Evolutionary conservation across 2,329 filamentous ascomycete species (phyloP).

Genomic region (Coniochaeta pulveracea): DNA sequence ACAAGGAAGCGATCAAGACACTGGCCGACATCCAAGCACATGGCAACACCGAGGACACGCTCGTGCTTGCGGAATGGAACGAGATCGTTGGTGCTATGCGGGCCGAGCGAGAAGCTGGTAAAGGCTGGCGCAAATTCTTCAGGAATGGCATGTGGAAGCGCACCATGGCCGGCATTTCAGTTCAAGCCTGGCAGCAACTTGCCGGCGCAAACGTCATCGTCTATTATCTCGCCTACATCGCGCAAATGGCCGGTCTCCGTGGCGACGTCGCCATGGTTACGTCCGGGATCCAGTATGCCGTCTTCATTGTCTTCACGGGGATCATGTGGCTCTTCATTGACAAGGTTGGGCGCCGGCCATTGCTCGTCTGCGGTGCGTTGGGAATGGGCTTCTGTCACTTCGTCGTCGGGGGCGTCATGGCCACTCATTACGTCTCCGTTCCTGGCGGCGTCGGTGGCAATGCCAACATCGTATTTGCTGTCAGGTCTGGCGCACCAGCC

Average conservation of each 20-base stretch:
- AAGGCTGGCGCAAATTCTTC: constrained; percentile 25
- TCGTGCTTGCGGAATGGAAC: constrained; percentile 46
- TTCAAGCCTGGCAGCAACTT: constrained; percentile 46
- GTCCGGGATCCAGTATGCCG: constrained; percentile 32
- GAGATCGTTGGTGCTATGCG: constrained; percentile 32
- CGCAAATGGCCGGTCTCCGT: constrained; percentile 43
- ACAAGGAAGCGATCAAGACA: constrained; percentile 39
- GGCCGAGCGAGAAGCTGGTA: constrained; percentile 22
- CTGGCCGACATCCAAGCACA: constrained; percentile 46
- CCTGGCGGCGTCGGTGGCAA: constrained; percentile 21
- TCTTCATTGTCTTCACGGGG: constrained; percentile 32
- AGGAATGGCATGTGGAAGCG: constrained; percentile 45
- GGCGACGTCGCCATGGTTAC: constrained; percentile 32
- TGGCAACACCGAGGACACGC: constrained; percentile 39
- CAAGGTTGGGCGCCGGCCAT: constrained; percentile 17
- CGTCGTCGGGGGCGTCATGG: constrained; percentile 30
- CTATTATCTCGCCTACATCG: constrained; percentile 51
- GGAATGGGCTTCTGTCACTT: constrained; percentile 23
- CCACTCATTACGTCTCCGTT: constrained; percentile 19
- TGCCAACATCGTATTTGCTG: constrained; percentile 39
- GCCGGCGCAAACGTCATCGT: constrained; percentile 41
- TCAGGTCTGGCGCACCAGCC: constrained; percentile 35
- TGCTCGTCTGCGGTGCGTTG: constrained; percentile 13
- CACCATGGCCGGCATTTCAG: constrained; percentile 41
- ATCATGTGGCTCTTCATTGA: constrained; percentile 31